These are phyloP conservation scores for Omphalotus guepiniiformis DNA, from an alignment of 768 basidiomycete species.

Conservation along the genomic window DNA sequence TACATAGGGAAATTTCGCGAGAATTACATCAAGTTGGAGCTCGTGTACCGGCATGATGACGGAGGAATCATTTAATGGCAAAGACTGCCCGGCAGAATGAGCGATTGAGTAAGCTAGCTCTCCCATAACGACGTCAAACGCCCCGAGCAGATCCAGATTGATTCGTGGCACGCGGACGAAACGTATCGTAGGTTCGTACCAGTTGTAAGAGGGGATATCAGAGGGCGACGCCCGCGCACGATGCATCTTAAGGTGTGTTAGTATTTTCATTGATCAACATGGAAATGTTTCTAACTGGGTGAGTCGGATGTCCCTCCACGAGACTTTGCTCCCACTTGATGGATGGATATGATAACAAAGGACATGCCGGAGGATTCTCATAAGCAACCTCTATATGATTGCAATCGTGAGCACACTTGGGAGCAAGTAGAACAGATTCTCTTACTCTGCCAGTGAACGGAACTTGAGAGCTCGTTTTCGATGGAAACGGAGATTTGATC, in stretches of 20 bases:
- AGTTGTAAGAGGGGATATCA: conserved; percentile 37
- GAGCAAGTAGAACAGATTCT: neutral
- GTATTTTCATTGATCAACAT: neutral
- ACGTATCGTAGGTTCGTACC: conserved; percentile 48
- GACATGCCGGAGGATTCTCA: conserved; percentile 37
- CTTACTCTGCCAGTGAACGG: conserved; percentile 41
- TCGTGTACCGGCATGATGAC: conserved; percentile 51
- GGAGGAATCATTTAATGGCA: conserved; percentile 21
- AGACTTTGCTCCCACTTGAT: conserved; percentile 59
- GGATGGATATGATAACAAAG: conserved; percentile 34
- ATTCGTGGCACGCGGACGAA: conserved; percentile 39
- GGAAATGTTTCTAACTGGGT: conserved; percentile 36
- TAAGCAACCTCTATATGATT: conserved; percentile 32
- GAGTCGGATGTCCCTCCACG: conserved; percentile 55
- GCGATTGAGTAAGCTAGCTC: conserved; percentile 31
- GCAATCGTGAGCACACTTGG: neutral
- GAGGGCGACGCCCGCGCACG: conserved; percentile 41
- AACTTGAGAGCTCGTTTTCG: conserved; percentile 39
- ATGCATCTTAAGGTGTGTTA: conserved; percentile 42
- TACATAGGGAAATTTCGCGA: conserved; percentile 37
- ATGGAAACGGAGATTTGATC: conserved; percentile 29
- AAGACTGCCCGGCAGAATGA: conserved; percentile 20
- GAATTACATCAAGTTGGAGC: conserved; percentile 43
- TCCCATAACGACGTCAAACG: conserved; percentile 35
- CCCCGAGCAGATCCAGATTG: conserved; percentile 36